Conservation (phyloP, 495 filamentous ascomycete species). For the Pyronema domesticum region DNA sequence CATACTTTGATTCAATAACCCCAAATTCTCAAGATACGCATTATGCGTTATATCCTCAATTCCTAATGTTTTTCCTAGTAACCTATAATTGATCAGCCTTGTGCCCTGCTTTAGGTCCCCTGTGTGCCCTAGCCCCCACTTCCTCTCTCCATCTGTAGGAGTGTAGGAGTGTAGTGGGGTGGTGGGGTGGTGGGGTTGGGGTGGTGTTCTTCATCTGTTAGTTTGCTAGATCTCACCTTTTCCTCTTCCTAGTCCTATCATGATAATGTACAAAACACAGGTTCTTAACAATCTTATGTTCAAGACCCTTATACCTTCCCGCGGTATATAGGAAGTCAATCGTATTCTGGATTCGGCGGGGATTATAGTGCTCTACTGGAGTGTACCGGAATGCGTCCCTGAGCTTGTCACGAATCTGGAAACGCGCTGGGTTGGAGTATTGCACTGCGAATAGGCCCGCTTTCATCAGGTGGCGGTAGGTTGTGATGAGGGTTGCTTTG, state of each 20-base stretch:
- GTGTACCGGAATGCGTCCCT: conserved; percentile 52
- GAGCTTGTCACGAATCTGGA: conserved; percentile 44
- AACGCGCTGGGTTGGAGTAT: conserved; percentile 60
- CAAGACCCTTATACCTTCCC: conserved; percentile 43
- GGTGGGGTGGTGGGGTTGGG: too few relatives aligned
- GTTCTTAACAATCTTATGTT: conserved; percentile 67
- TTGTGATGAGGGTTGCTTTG: conserved; percentile 37
- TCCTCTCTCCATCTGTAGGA: too few relatives aligned
- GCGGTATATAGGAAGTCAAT: conserved; percentile 60
- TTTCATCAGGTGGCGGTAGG: conserved; percentile 67
- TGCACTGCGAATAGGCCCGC: conserved; percentile 58
- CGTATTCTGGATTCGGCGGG: conserved; percentile 49
- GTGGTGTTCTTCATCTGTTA: too few relatives aligned
- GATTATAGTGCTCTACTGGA: conserved; percentile 35
- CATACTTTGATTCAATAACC: conserved; percentile 21
- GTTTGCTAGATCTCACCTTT: conserved; percentile 9
- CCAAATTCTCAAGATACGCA: conserved; percentile 14
- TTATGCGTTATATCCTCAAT: conserved; percentile 1
- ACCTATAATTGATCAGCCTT: background rate
- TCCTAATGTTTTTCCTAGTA: background rate
- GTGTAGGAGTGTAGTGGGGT: too few relatives aligned
- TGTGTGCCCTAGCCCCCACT: too few relatives aligned
- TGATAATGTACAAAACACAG: conserved; percentile 45
- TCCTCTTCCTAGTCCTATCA: conserved; percentile 28
- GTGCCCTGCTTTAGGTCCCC: too few relatives aligned